phyloP scores from a whole-genome alignment of 2,329 filamentous ascomycete genomes.

The Plectosphaerella cucumerina region DNA sequence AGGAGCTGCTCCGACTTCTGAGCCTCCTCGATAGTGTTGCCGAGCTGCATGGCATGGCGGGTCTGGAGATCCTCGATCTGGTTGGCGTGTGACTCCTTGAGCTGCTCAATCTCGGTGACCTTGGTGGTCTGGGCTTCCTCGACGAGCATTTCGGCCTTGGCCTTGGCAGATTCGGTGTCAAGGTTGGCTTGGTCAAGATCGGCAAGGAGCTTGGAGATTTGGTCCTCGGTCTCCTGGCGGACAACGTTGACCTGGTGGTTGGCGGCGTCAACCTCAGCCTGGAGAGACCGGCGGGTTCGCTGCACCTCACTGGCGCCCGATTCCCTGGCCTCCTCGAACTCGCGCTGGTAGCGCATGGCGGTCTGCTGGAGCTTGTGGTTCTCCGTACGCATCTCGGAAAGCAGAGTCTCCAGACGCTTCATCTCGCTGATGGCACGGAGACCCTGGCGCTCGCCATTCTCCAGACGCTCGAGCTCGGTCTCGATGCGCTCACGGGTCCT shows the following conservation, averaged over 20 bases:
- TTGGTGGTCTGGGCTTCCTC: constrained; percentile 74
- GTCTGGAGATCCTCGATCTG: constrained; percentile 71
- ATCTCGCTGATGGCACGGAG: constrained; percentile 61
- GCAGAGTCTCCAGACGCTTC: constrained; percentile 52
- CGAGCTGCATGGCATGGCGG: constrained; percentile 70
- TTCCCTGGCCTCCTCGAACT: constrained; percentile 80
- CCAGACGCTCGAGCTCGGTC: constrained; percentile 61
- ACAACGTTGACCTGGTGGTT: constrained; percentile 83
- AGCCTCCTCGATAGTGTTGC: constrained; percentile 74
- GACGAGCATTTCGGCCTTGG: constrained; percentile 76
- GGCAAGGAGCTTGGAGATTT: constrained; percentile 65
- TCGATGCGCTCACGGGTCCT: constrained; percentile 65
- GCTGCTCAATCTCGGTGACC: constrained; percentile 47
- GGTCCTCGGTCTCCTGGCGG: constrained; percentile 75
- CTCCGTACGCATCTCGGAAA: constrained; percentile 58
- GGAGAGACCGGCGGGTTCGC: constrained; percentile 72
- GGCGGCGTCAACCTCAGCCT: constrained; percentile 76
- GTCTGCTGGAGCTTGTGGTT: constrained; percentile 69
- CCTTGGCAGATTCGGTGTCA: constrained; percentile 76
- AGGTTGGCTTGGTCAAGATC: constrained; percentile 76
- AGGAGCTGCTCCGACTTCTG: constrained; percentile 76
- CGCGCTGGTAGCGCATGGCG: constrained; percentile 67
- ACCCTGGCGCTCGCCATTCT: constrained; percentile 59
- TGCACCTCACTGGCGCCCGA: constrained; percentile 76
- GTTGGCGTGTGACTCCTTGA: constrained; percentile 58